These are phyloP conservation scores for Huntiella decipiens DNA, from an alignment of 2,329 filamentous ascomycete genomes.

Conservation along the genomic window DNA sequence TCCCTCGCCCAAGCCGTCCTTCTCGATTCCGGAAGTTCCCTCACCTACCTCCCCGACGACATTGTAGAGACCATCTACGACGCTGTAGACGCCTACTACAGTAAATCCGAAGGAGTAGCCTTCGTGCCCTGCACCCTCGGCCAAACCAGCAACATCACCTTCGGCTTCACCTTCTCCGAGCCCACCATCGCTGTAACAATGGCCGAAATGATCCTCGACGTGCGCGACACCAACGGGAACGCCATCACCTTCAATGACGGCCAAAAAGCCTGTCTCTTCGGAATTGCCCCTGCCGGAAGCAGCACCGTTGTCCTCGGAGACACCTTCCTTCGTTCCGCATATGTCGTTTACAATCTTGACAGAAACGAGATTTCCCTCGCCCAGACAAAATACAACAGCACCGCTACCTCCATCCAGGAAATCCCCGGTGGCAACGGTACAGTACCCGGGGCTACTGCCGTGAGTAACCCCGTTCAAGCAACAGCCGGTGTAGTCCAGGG, in stretches of 20 bases:
- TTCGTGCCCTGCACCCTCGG: conserved; percentile 42
- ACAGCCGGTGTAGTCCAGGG: conserved; percentile 22
- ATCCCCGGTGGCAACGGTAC: conserved; percentile 29
- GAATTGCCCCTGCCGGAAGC: conserved; percentile 38
- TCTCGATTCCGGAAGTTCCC: conserved; percentile 50
- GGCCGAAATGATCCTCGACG: conserved; percentile 38
- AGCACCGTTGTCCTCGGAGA: conserved; percentile 49
- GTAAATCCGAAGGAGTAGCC: conserved; percentile 31
- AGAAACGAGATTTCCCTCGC: conserved; percentile 56
- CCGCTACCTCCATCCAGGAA: conserved; percentile 28
- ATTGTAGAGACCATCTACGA: conserved; percentile 36
- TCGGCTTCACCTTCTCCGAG: conserved; percentile 26
- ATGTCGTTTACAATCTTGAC: conserved; percentile 55
- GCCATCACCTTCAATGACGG: conserved; percentile 34
- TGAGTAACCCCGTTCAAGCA: conserved; percentile 29
- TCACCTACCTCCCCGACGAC: conserved; percentile 45
- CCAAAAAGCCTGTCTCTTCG: conserved; percentile 43
- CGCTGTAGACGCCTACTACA: conserved; percentile 39
- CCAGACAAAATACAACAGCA: conserved; percentile 42
- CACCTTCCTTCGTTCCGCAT: conserved; percentile 56
- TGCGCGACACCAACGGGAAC: conserved; percentile 26
- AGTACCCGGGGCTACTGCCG: conserved; percentile 35
- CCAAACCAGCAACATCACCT: conserved; percentile 26
- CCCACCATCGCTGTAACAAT: conserved; percentile 35
- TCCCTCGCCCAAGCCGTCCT: conserved; percentile 41